Conservation (phyloP, 441 rosid genomes). For the Erodium trifolium region DNA sequence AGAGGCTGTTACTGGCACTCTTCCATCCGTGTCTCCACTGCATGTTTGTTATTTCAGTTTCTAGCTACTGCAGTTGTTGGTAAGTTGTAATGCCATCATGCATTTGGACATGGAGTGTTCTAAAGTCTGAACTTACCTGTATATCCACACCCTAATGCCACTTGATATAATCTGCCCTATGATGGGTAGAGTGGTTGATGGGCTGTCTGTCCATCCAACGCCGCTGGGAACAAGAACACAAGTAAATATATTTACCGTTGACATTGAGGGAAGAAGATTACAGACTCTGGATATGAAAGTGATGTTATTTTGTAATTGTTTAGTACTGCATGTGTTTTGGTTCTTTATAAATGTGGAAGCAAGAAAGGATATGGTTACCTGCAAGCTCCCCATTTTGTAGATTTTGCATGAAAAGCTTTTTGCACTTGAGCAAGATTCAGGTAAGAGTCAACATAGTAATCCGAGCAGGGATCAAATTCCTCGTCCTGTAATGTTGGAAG, state of each 20-base stretch:
- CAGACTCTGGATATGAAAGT: neutral
- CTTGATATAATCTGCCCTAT: constrained; percentile 27
- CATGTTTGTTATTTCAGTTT: neutral
- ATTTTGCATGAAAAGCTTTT: constrained; percentile 31
- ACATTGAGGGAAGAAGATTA: neutral
- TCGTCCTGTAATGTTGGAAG: constrained; percentile 17
- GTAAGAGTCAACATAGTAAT: constrained; percentile 23
- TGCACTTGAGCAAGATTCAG: constrained; percentile 34
- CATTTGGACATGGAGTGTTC: neutral
- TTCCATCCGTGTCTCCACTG: constrained; percentile 36
- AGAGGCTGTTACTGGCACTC: constrained; percentile 31
- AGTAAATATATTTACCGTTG: neutral
- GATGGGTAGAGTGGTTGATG: constrained; percentile 30
- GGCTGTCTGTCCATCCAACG: constrained; percentile 25
- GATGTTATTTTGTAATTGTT: neutral
- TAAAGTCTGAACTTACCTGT: constrained; percentile 22
- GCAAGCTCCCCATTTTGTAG: constrained; percentile 29
- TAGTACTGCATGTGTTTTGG: neutral
- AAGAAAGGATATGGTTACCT: constrained; percentile 19
- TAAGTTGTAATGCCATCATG: neutral
- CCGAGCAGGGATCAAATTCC: constrained; percentile 35
- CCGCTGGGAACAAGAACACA: neutral
- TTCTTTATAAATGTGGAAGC: neutral
- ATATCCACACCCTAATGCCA: constrained; percentile 28
- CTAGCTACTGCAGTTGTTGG: neutral